Percentiles rank a stretch among this genome's conserved stretches.
These are phyloP conservation scores for Kurtzmaniella natalensis DNA, from an alignment of 1,139 yeast species.

Conservation along the genomic window DNA sequence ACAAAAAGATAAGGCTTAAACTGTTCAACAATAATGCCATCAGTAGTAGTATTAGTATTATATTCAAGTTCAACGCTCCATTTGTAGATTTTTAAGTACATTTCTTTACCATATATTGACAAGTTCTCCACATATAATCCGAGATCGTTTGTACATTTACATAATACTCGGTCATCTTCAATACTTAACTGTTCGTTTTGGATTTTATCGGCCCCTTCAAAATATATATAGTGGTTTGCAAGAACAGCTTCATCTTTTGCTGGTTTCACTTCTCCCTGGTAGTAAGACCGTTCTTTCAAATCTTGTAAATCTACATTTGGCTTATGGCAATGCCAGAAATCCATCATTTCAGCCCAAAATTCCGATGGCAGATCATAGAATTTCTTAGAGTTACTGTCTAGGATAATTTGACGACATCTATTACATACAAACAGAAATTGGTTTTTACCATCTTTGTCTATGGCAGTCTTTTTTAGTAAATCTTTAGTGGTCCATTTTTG, in stretches of 20 bases:
- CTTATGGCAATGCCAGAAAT: conserved; percentile 97
- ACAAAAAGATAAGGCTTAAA: conserved; percentile 33
- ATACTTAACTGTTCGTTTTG: conserved; percentile 1
- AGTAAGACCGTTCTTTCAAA: conserved; percentile 12
- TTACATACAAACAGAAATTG: conserved; percentile 32
- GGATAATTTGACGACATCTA: conserved; percentile 21
- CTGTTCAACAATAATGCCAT: conserved; percentile 11
- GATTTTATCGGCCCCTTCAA: conserved; percentile 22
- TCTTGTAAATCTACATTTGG: conserved; percentile 41
- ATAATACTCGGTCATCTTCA: conserved; percentile 19
- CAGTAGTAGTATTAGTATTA: conserved; percentile 2
- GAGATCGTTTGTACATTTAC: conserved; percentile 22
- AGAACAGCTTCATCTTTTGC: conserved; percentile 39
- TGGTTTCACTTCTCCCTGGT: conserved; percentile 44
- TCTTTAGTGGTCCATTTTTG: conserved; percentile 41
- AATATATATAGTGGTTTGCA: conserved; percentile 55
- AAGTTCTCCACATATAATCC: conserved; percentile 27
- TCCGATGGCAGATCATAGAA: conserved; percentile 83
- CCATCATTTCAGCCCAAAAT: conserved; percentile 93
- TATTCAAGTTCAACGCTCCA: conserved; percentile 50
- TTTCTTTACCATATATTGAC: conserved; percentile 13
- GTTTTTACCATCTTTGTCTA: conserved; percentile 16
- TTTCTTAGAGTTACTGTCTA: conserved; percentile 23
- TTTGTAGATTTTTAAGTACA: conserved; percentile 44
- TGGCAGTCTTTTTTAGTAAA: conserved; percentile 29